These are phyloP conservation scores for Agapanthus africanus DNA, from an alignment of 106 monocot genomes.

Conservation along the genomic window DNA sequence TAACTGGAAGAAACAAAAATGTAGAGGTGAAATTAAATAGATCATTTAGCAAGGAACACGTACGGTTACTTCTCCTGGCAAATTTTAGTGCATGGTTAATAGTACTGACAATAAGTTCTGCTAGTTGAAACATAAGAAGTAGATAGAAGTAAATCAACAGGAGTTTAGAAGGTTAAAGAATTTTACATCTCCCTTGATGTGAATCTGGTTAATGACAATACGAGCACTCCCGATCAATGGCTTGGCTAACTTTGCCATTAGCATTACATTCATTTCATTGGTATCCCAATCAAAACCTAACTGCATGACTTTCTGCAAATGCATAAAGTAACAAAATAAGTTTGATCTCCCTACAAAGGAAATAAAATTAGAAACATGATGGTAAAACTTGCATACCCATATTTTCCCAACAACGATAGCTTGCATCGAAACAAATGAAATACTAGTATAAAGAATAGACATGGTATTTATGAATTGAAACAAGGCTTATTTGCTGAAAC, in stretches of 20 bases:
- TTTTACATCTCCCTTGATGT: slow-evolving; percentile 82
- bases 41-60: not conserved
- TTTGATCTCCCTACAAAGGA: not conserved
- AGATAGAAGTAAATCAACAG: no score
- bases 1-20: not conserved
- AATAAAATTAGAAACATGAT: not conserved
- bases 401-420: not conserved
- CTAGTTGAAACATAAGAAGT: not conserved
- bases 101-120: not conserved
- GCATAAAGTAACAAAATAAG: not conserved
- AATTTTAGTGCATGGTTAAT: not conserved
- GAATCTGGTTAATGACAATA: slow-evolving; percentile 83
- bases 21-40: not conserved
- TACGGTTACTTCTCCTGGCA: not conserved
- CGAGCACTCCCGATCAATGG: slow-evolving; percentile 74
- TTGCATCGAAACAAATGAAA: no score
- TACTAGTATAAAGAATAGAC: no score
- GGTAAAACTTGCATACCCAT: no score
- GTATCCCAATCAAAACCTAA: slow-evolving; percentile 90
- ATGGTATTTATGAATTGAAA: no score
- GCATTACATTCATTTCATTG: slow-evolving; percentile 89
- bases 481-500: no score
- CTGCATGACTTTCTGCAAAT: slow-evolving; percentile 60
- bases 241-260: slow-evolving; percentile 67
- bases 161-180: slow-evolving; percentile 1